Percentiles rank a stretch among this genome's conserved stretches.
phyloP scores from a whole-genome alignment of 495 filamentous ascomycete genomes.

The Chaetomium fimeti region DNA sequence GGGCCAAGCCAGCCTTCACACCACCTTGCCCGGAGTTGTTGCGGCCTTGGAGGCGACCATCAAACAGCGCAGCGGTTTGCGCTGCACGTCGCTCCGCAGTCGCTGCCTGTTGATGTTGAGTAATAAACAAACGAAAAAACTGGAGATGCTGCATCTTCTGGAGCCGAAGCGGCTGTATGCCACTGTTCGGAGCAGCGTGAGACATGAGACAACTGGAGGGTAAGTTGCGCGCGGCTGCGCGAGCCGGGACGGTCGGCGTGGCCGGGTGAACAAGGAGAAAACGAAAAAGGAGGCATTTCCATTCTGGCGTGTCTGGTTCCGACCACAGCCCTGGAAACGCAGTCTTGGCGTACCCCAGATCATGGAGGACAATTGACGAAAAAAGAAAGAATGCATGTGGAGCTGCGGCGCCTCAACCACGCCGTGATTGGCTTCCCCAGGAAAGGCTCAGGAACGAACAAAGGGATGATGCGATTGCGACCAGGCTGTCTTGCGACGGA shows the following conservation, averaged over 20 bases:
- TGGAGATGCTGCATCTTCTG: neutral
- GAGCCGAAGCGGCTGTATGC: slow-evolving; percentile 6
- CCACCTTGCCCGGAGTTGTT: neutral
- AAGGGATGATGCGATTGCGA: slow-evolving; percentile 16
- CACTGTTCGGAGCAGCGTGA: neutral
- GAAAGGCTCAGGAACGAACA: slow-evolving; percentile 14
- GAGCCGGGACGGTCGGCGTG: slow-evolving; percentile 2
- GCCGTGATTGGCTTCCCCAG: slow-evolving; percentile 16
- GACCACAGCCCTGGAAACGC: neutral
- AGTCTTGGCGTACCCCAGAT: slow-evolving; percentile 15
- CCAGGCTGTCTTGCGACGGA: neutral
- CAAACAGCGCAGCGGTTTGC: too few species aligned
- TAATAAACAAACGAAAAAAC: neutral
- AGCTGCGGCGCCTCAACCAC: slow-evolving; percentile 6
- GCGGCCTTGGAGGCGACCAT: too few species aligned
- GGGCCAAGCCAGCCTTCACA: slow-evolving; percentile 3
- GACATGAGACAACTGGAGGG: too few species aligned
- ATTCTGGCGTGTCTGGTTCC: neutral
- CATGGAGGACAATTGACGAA: slow-evolving; percentile 1
- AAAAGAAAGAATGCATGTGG: neutral
- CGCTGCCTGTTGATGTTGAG: neutral
- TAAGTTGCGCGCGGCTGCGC: neutral
- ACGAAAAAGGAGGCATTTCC: slow-evolving; percentile 7
- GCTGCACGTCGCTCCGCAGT: neutral
- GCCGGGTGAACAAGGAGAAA: slow-evolving; percentile 5